Conservation (phyloP, 345 rosid species). For the Eucalyptus curtisii region DNA sequence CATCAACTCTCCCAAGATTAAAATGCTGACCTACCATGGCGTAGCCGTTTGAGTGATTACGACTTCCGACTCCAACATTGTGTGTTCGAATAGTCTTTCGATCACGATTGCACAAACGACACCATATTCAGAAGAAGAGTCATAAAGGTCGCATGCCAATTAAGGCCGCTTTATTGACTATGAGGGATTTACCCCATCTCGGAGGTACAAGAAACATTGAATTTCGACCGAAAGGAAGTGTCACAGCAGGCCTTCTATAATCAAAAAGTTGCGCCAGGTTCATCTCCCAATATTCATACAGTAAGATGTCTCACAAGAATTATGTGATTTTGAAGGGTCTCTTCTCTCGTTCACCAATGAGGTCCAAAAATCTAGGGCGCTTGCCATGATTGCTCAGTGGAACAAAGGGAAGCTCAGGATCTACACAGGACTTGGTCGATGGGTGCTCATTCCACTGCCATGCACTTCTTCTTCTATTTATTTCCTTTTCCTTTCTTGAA, state of each 20-base stretch:
- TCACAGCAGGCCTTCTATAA: neutral
- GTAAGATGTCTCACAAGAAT: neutral
- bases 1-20: neutral
- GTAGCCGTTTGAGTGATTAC: neutral
- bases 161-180: neutral
- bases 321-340: neutral
- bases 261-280: neutral
- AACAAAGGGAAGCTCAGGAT: neutral
- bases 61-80: neutral
- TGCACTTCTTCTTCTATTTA: neutral
- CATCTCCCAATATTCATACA: neutral
- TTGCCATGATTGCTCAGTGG: neutral
- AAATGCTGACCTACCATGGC: neutral
- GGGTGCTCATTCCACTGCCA: neutral
- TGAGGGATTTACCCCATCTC: neutral
- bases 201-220: neutral
- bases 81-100: neutral
- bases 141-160: neutral
- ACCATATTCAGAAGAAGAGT: neutral
- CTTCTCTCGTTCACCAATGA: neutral
- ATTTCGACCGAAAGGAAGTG: neutral
- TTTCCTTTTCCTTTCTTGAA: neutral
- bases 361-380: neutral
- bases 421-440: neutral
- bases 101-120: neutral